Evolutionary conservation across 768 basidiomycete genomes (phyloP), one percentile per base, ranked within the genome.

Genomic region (Trametes cingulata): DNA sequence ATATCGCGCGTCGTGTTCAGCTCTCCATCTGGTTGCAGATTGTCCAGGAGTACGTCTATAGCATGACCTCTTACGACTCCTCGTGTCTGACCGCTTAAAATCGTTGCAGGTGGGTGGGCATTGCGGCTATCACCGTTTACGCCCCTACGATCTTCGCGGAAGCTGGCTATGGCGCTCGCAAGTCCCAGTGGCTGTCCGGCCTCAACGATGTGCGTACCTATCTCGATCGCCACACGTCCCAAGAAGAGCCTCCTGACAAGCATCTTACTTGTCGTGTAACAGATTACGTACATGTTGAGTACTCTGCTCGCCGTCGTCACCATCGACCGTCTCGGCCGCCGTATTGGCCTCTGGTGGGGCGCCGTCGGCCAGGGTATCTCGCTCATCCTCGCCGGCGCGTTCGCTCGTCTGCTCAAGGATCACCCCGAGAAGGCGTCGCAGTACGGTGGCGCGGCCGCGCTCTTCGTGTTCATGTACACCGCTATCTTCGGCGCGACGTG

Each of bases 341-440:
- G 78, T 20, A 69, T 79, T 41, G 77, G 78, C 1, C 69, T 79
- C 12, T 79, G 77, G 76, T 78, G 78, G 78, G 78, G 77, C 36
- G 73, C 77, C 24, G 72, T 79, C 37, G 77, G 72, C 15, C 78
- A 79, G 63, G 77, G 78, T 33, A 62, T 71, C 58, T 65, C 72
- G 12, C 62, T 73, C 56, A 73, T 78, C 56, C 76, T 78, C 52
- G 77, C 77, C 0, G 77, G 76, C 1, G 78, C 71, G 9, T 79
- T 79, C 65, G 67, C 74, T 20, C 74, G 76, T 12, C 69, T 79
- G 29, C 68, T 78, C 33, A 76, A 74, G 62, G 74, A 76, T 54
- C 56, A 74, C 62, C 77, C 78, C n/a, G 77, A 76, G 8, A 73
- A 75, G 53, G 73, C 76, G 0, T 59, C 73, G 3, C 61, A 71